A percentile compares a stretch with the other conserved stretches of the same genome.
Evolutionary conservation across 257 asterid genomes (phyloP).

Genomic region (Jaltomata sinuosa): DNA sequence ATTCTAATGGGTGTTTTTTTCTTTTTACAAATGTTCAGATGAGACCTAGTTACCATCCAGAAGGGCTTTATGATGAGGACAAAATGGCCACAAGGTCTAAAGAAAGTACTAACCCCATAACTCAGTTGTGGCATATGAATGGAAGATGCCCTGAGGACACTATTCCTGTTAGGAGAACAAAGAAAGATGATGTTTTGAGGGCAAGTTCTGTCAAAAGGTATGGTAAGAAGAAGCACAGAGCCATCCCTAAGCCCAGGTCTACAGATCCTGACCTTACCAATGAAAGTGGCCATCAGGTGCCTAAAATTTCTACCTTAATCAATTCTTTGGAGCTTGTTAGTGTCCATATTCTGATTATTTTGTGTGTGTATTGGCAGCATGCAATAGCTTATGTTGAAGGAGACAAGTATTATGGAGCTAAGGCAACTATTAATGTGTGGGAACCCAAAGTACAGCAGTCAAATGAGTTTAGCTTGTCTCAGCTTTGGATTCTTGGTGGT

Average conservation of each 20-base stretch:
- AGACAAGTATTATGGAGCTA: constrained; percentile 66
- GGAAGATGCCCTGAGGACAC: constrained; percentile 62
- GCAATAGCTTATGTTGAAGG: constrained; percentile 88
- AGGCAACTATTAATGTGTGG: constrained; percentile 82
- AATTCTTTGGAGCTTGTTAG: background rate
- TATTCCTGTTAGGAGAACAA: constrained; percentile 72
- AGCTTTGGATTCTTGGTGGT: constrained; percentile 83
- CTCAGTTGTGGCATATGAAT: constrained; percentile 84
- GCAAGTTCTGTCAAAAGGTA: constrained; percentile 73
- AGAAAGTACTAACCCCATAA: constrained; percentile 30
- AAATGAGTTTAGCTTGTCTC: constrained; percentile 80
- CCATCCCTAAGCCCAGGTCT: constrained; percentile 64
- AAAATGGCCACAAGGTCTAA: constrained; percentile 29
- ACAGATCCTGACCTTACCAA: constrained; percentile 62
- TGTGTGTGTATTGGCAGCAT: constrained; percentile 38
- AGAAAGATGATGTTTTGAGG: constrained; percentile 68
- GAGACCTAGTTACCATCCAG: constrained; percentile 80
- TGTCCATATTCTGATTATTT: background rate
- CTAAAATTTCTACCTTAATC: background rate
- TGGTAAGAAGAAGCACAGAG: constrained; percentile 60
- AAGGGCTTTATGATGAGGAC: constrained; percentile 50
- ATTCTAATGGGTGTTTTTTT: background rate
- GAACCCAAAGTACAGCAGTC: constrained; percentile 79
- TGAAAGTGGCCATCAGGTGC: constrained; percentile 84
- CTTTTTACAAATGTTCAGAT: constrained; percentile 18